Base-by-base conservation (phyloP, 495 filamentous ascomycete species). In the Penicillium arizonense region DNA sequence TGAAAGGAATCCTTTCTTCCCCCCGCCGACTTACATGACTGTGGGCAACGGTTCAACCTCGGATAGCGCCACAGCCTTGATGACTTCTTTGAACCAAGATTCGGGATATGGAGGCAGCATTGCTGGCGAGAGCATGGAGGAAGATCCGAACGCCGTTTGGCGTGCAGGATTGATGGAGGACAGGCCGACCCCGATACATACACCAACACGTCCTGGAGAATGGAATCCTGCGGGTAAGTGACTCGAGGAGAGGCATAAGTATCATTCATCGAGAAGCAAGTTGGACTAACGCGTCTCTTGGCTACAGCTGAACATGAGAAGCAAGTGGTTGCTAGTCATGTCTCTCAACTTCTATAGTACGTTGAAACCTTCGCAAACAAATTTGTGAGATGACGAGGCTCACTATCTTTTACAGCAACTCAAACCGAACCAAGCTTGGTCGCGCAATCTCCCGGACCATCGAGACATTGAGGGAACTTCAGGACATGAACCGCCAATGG, bases 41-140 rank as follows among this genome's bases (percentile, higher is more conserved):
- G 90, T 96, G 33, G 91, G 91, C 39, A 84, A 79, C 56, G 91
- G 90, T 24, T 85, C 87, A 37, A 85, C 87, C 32, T 90, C 91
- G 44, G 82, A 91, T 52, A 87, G 83, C 60, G 85, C 85, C 5
- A 72, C 84, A 54, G 75, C 82, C 71, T 62, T 95, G 75, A 77
- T 87, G 76, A 68, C 82, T 65, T 75, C 84, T 38, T 64, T 96
- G 28, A 89, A 96, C 50, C 75, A 85, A 42, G 94, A 97, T 62
- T 96, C 91, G 16, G 94, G 94, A 12, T 97, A 97, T 63, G 92
- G 90, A 41, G 87, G 87, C 12, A 96, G 90, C 61, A 68, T 86
- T 28, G 65, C 71, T 23, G 80, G 75, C 52, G 82, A 77, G 8
- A 77, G 74, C 38, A 53, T 74, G 40, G 80, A 73, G 35, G 76